Evolutionary conservation across 768 basidiomycete species (phyloP).

Genomic region (Pleurotus tuoliensis): DNA sequence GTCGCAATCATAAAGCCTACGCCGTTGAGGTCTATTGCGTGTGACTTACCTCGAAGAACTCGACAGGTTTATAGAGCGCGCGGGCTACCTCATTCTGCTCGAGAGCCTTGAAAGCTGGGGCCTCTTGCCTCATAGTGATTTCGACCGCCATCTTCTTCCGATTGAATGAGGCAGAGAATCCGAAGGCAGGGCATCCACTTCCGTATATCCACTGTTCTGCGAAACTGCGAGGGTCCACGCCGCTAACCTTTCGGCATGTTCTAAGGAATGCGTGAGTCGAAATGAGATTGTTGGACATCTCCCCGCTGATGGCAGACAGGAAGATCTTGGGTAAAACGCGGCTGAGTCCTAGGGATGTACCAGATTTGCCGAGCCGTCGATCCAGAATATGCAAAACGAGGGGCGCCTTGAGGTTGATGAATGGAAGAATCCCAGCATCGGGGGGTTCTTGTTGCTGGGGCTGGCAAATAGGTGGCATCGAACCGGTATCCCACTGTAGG

Average conservation of each 20-base stretch:
- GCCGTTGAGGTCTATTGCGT: background rate
- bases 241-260: constrained; percentile 90
- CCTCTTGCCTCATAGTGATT: constrained; percentile 87
- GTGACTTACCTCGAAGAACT: constrained; percentile 76
- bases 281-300: constrained; percentile 78
- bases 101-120: constrained; percentile 72
- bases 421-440: constrained; percentile 71
- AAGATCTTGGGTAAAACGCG: constrained; percentile 95
- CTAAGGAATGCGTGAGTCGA: constrained; percentile 89
- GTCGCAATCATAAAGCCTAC: constrained; percentile 5
- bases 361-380: constrained; percentile 88
- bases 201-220: constrained; percentile 99
- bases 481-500: constrained; percentile 80
- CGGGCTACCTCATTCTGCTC: constrained; percentile 65
- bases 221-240: constrained; percentile 84
- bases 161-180: constrained; percentile 88
- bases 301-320: constrained; percentile 88
- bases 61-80: constrained; percentile 73
- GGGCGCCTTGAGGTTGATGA: constrained; percentile 93
- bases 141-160: constrained; percentile 98
- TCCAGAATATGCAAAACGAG: constrained; percentile 97
- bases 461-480: constrained; percentile 91
- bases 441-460: constrained; percentile 84
- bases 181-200: constrained; percentile 91
- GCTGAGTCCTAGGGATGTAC: constrained; percentile 90